Evolutionary conservation across 1,284 basidiomycete species (phyloP).

Genomic region (Ceratobasidium sp.): DNA sequence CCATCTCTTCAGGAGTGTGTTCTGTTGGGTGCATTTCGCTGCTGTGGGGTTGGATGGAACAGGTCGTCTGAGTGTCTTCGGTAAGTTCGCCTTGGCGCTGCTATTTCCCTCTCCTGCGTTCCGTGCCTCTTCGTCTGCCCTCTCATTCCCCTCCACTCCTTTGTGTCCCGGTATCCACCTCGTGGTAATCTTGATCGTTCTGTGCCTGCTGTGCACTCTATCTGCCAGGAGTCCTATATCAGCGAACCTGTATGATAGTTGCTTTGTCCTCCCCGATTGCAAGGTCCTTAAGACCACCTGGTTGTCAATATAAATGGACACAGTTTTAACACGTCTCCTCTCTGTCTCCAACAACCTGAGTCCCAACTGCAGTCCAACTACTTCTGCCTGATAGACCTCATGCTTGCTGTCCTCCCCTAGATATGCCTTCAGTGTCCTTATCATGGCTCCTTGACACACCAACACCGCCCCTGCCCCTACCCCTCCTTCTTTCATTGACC

Average conservation of each 20-base stretch:
- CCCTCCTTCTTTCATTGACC: slow-evolving; percentile 21
- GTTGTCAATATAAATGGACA: slow-evolving; percentile 22
- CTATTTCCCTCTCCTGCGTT: neutral
- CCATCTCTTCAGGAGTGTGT: neutral
- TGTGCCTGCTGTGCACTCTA: neutral
- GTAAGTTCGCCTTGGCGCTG: neutral
- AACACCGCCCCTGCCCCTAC: slow-evolving; percentile 29
- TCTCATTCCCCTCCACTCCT: slow-evolving; percentile 1
- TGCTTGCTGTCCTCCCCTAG: slow-evolving; percentile 30
- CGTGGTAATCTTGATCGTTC: neutral
- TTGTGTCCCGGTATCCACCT: slow-evolving; percentile 7
- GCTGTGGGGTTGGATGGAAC: too few species aligned
- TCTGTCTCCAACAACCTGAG: slow-evolving; percentile 31
- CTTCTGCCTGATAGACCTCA: slow-evolving; percentile 42
- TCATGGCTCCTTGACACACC: neutral
- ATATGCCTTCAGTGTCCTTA: neutral
- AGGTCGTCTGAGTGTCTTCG: neutral
- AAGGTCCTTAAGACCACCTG: slow-evolving; percentile 22
- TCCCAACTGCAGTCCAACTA: slow-evolving; percentile 30
- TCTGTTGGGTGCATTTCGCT: too few species aligned
- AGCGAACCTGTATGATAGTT: neutral
- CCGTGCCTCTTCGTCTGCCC: neutral
- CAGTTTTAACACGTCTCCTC: neutral
- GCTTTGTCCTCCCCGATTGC: neutral
- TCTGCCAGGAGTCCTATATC: neutral